Percentiles rank a stretch among this genome's conserved stretches.
Conservation (phyloP, 208 protist species). For the Histomonas meleagridis region DNA sequence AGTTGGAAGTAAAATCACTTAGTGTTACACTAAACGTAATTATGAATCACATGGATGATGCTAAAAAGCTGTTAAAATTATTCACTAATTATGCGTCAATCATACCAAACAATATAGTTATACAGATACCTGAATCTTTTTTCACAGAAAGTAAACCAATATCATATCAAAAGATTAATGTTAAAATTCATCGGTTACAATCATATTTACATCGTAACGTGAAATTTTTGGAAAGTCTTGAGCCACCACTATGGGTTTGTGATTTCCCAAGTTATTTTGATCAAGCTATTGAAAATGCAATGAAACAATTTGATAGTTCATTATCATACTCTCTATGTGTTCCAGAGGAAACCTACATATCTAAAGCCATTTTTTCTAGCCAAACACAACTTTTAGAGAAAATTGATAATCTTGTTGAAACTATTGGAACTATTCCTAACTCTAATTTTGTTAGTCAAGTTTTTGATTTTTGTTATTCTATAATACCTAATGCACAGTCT, state of each 20-base stretch:
- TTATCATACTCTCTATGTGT: background rate
- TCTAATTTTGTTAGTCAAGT: background rate
- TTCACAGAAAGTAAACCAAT: background rate
- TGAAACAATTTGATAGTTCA: background rate
- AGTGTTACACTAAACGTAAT: no score
- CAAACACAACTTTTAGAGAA: background rate
- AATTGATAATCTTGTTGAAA: background rate
- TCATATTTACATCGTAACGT: background rate
- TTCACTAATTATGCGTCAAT: no score
- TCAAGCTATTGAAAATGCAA: background rate
- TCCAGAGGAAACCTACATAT: background rate
- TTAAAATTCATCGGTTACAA: background rate
- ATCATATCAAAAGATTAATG: background rate
- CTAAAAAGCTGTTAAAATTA: no score
- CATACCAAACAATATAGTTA: background rate
- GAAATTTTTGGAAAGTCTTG: background rate
- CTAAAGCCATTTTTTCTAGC: background rate
- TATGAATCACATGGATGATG: no score
- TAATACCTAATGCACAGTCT: background rate
- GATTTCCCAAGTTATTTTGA: background rate
- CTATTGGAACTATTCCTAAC: background rate
- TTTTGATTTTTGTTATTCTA: background rate
- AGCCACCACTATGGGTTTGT: background rate
- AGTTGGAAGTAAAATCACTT: no score
- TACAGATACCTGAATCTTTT: background rate